Base-by-base conservation (phyloP, 148 eudicot species). In the Polygonum maritimum region DNA sequence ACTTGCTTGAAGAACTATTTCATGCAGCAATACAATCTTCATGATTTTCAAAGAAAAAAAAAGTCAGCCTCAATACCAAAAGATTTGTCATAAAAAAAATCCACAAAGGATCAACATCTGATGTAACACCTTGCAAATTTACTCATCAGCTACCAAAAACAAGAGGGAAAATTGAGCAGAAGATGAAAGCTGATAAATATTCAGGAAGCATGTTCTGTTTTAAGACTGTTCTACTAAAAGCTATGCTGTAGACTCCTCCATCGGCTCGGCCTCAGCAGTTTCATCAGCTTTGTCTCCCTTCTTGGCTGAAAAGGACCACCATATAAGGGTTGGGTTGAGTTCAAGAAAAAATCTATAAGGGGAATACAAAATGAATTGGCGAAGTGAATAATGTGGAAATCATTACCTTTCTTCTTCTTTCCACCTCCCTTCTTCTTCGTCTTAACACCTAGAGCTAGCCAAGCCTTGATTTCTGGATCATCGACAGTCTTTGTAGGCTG, bases 391-490 rank as follows among this genome's bases (percentile, higher is more conserved):
- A 33, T 63, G 3, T 63, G 1, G 2, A 2, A 51, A 22, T 22
- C 33, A 58, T 60, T 80, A 92, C 98, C 98, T 92, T 94, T 94
- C 89, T 94, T 94, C 89, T 92, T 94, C 80, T 94, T 94, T 22
- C 98, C 98, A 58, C 98, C 98, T 51, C 98, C 98, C 75, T 94
- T 94, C 88, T 94, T 94, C 89, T 94, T 94, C 14, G 95, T 83
- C 89, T 92, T 94, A 19, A 83, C 84, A 22, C 81, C 85, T 82
- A 94, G 74, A 48, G 98, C 85, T 75, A 94, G 84, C 98, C 98
- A 94, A 15, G 91, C 96, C 86, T 94, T 94, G 74, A 94, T 90
- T 73, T 94, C 96, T 48, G 96, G 93, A 79, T 94, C 98, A 49
- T 91, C 98, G 3, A 87, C 71, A 6, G 87, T 80, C 80, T 92